Evolutionary conservation across 805 yeast genomes (phyloP), one percentile per base, ranked within the genome.

Genomic region (Saturnispora besseyi): DNA sequence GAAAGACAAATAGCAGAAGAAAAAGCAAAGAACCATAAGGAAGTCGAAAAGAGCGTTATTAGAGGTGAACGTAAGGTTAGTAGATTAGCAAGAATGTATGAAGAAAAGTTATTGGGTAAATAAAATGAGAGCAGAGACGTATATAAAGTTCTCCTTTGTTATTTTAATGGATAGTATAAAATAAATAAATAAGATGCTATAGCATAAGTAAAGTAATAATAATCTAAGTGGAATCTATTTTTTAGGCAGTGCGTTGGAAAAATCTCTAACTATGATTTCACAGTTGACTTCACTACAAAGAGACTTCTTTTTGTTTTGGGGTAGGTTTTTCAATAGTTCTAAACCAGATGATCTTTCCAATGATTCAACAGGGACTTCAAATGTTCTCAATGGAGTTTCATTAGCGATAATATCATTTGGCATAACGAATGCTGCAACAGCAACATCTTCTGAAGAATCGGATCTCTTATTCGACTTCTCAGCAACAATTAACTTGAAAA

Each of bases 391-490:
- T 5, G 90, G 89, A 1, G 78, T 76, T 24, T 69, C 68, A 62
- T 93, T 93, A 45, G 79, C 72, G 47, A 93, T 90, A 7, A 65
- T 71, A n/a, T 76, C 88, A 63, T 93, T 93, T 28, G 99, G 99
- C 57, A 93, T 65, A 12, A 93, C 96, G 70, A 93, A 93, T 0
- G 98, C 96, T 1, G 85, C 98, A 8, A 88, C 87, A 3, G 91
- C 79, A 11, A 87, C 69, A 12, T 71, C 72, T 8, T 70, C 70
- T 3, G 66, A 59, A 41, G 53, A 55, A 12, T 73, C 66, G 48
- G 66, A 59, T 34, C 63, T 68, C 4, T 59, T 63, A 24, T 50
- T 44, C 4, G 79, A 75, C 15, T 70, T 66, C 64, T 93, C 98
- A 8, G 93, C 97, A 44, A 93, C 87, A 49, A 93, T 71, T 52